A percentile compares a stretch with the other conserved stretches of the same genome.
Conservation (phyloP, 2,329 filamentous ascomycete species). For the Ophiognomonia clavigignenti-juglandacearum region DNA sequence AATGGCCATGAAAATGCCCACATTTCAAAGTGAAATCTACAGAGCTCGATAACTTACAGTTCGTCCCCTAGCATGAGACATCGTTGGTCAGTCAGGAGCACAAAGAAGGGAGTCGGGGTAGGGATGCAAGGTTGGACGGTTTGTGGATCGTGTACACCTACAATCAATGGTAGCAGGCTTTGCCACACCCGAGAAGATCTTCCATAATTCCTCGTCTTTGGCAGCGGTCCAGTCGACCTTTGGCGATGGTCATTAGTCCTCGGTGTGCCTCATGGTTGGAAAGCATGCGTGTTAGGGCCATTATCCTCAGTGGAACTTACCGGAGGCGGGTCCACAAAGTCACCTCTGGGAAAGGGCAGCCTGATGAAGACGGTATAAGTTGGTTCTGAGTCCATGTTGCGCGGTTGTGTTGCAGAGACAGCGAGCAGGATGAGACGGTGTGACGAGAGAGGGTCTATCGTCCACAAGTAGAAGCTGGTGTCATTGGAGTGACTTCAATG, state of each 20-base stretch:
- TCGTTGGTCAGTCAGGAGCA: constrained; percentile 4
- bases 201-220: constrained; percentile 89
- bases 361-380: constrained; percentile 76
- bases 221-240: constrained; percentile 82
- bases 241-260: constrained; percentile 2
- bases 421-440: background rate
- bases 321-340: constrained; percentile 85
- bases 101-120: constrained; percentile 2
- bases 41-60: constrained; percentile 53
- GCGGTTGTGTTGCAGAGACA: background rate
- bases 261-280: too few species aligned
- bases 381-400: constrained; percentile 37
- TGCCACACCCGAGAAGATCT: constrained; percentile 75
- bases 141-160: constrained; percentile 35
- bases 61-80: constrained; percentile 58
- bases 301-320: constrained; percentile 53
- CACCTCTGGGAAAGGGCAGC: constrained; percentile 80
- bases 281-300: too few species aligned
- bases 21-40: too few species aligned
- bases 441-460: background rate
- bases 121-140: background rate
- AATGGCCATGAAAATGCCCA: too few species aligned
- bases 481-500: too few species aligned
- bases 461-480: too few species aligned
- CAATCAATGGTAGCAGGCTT: constrained; percentile 87